Base-by-base conservation (phyloP, 2,329 filamentous ascomycete species). In the Curvularia sp. region DNA sequence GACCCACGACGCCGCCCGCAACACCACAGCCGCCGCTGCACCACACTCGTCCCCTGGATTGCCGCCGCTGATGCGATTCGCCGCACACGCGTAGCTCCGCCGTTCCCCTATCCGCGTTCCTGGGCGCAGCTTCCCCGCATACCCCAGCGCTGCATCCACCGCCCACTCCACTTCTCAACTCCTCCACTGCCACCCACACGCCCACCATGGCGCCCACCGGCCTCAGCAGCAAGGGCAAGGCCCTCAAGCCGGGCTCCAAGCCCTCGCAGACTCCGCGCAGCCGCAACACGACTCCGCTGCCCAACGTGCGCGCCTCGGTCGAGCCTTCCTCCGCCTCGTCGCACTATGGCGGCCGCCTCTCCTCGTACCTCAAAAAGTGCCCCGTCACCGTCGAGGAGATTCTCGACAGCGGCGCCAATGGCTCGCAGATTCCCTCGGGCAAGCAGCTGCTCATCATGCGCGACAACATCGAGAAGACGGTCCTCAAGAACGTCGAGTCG, bases 271-370 rank as follows among this genome's bases (percentile, higher is more conserved):
- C 68, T 15, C 71, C 73, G 15, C 83, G 86, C 61, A 93, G 89
- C 74, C 88, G 91, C 72, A 93, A 93, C 77, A 91, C 89, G 35
- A 94, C 91, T 15, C 91, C 91, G 35, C 85, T 86, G 70, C 84
- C 86, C 76, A 70, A 79, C 76, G 67, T 83, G 75, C 72, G 84
- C 80, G 70, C 83, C 67, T 76, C 82, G 66, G 63, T 75, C 74
- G 62, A 78, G 76, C 70, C 72, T 13, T 58, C 67, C 28, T 47
- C 58, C 3, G 49, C 63, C 24, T 64, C 75, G 18, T 84, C 89
- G 55, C 90, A 89, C 72, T 84, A 93, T 52, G 85, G 89, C 57
- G 85, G 90, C 22, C 65, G 77, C 15, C 77, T 81, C 47, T 69
- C 83, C 80, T 67, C 85, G 85, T 67, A 85, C 84, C 64, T 80